phyloP scores from a whole-genome alignment of 2,329 filamentous ascomycete genomes.

The Lachnum nothofagi region DNA sequence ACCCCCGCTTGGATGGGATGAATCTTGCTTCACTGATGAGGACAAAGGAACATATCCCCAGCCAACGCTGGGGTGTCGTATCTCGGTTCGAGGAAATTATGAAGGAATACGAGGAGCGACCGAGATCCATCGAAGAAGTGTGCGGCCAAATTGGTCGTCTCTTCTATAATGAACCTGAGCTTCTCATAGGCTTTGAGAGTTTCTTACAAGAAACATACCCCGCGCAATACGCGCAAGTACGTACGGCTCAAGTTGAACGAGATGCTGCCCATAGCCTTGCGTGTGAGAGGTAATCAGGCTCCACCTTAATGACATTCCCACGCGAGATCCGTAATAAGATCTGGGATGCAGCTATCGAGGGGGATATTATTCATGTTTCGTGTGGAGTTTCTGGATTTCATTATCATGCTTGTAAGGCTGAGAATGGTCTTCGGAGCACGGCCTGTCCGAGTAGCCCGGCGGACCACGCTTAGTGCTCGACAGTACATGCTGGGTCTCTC shows the following conservation, averaged over 20 bases:
- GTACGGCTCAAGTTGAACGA: not conserved
- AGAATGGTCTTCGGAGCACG: slow-evolving; percentile 3
- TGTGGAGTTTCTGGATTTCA: not conserved
- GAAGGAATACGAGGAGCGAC: not conserved
- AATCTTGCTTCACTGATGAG: not conserved
- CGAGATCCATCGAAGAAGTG: slow-evolving; percentile 1
- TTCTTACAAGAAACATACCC: slow-evolving; percentile 7
- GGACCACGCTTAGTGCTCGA: slow-evolving; percentile 16
- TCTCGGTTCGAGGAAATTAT: not conserved
- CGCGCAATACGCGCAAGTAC: not conserved
- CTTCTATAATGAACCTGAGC: not conserved
- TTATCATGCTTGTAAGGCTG: slow-evolving; percentile 4
- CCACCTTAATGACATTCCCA: slow-evolving; percentile 8
- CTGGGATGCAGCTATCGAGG: slow-evolving; percentile 10
- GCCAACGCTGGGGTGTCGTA: not conserved
- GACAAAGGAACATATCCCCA: not conserved
- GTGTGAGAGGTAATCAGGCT: slow-evolving; percentile 6
- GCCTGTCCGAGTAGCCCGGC: slow-evolving; percentile 13
- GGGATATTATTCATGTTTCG: slow-evolving; percentile 18
- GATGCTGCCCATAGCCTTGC: slow-evolving; percentile 1
- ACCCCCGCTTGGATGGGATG: too few species aligned
- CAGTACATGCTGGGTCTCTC: not conserved
- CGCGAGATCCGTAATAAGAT: slow-evolving; percentile 18
- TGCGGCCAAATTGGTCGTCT: not conserved
- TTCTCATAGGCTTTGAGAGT: slow-evolving; percentile 6